Conservation (phyloP, 352 stramenopile genomes). For the Aphanomyces astaci region DNA sequence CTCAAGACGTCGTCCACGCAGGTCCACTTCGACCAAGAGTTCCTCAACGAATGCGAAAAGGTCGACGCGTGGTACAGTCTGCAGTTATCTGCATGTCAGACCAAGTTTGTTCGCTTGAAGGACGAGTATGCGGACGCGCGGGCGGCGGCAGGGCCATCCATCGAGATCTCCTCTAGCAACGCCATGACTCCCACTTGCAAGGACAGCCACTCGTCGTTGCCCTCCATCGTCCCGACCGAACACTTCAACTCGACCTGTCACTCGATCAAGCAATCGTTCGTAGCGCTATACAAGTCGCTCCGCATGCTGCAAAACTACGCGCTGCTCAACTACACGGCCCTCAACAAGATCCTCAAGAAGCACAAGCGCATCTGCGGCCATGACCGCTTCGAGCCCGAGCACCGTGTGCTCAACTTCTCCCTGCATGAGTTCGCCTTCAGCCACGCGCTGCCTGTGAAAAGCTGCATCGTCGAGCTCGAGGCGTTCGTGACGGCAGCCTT, state of each 20-base stretch:
- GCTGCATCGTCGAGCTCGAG: constrained; percentile 49
- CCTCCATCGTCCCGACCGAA: neutral
- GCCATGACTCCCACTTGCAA: constrained; percentile 40
- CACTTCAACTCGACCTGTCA: neutral
- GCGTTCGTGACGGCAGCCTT: constrained; percentile 58
- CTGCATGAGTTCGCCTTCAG: constrained; percentile 30
- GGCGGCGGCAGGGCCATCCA: constrained; percentile 21
- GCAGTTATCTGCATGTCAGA: constrained; percentile 69
- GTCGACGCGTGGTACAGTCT: constrained; percentile 86
- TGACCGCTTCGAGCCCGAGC: constrained; percentile 25
- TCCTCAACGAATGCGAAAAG: constrained; percentile 75
- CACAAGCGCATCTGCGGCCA: constrained; percentile 85
- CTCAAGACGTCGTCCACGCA: constrained; percentile 28
- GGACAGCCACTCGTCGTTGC: constrained; percentile 17
- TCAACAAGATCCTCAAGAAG: constrained; percentile 98
- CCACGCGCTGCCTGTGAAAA: constrained; percentile 23
- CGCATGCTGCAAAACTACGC: constrained; percentile 95
- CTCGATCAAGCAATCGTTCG: constrained; percentile 89
- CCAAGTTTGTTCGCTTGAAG: constrained; percentile 81
- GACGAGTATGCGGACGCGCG: constrained; percentile 31
- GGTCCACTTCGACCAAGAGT: constrained; percentile 58
- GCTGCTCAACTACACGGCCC: constrained; percentile 97
- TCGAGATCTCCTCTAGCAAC: constrained; percentile 25
- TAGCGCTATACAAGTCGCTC: constrained; percentile 87
- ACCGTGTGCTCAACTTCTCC: constrained; percentile 31